Evolutionary conservation across 768 basidiomycete genomes (phyloP).

Genomic region (Omphalotus guepiniiformis): DNA sequence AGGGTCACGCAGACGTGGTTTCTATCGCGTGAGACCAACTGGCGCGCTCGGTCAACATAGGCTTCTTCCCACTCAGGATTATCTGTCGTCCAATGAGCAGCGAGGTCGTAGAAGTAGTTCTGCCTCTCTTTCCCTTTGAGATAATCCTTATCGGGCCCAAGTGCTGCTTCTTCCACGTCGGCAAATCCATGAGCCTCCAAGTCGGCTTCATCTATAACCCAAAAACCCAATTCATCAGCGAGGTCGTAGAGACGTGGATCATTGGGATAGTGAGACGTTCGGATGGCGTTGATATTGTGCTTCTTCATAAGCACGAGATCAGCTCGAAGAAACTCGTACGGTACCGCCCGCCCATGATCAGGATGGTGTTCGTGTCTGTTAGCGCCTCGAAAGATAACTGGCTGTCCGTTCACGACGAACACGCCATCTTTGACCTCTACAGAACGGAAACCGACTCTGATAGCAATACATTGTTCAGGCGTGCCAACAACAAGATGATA

Average conservation of each 20-base stretch:
- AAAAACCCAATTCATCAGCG: constrained; percentile 11
- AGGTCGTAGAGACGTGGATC: constrained; percentile 8
- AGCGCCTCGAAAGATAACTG: constrained; percentile 8
- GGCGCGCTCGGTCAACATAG: constrained; percentile 10
- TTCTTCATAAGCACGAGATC: constrained; percentile 10
- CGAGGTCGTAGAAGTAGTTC: constrained; percentile 4
- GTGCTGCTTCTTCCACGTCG: constrained; percentile 7
- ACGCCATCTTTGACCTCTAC: neutral
- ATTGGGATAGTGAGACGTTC: constrained; percentile 11
- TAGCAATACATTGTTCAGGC: neutral
- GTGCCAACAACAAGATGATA: constrained; percentile 6
- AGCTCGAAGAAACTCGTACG: constrained; percentile 7
- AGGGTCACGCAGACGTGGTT: constrained; percentile 10
- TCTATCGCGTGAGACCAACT: constrained; percentile 9
- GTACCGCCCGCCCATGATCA: constrained; percentile 3
- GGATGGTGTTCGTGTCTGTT: constrained; percentile 13
- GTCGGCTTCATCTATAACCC: constrained; percentile 12
- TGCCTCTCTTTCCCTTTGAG: constrained; percentile 5
- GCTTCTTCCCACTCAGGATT: constrained; percentile 12
- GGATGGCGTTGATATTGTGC: constrained; percentile 11
- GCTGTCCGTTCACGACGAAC: constrained; percentile 8
- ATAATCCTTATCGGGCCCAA: neutral
- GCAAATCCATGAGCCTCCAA: constrained; percentile 11
- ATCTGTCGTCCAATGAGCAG: constrained; percentile 10
- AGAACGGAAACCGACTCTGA: constrained; percentile 10